Evolutionary conservation across 768 basidiomycete species (phyloP).

Genomic region (Boletus barrowsii): DNA sequence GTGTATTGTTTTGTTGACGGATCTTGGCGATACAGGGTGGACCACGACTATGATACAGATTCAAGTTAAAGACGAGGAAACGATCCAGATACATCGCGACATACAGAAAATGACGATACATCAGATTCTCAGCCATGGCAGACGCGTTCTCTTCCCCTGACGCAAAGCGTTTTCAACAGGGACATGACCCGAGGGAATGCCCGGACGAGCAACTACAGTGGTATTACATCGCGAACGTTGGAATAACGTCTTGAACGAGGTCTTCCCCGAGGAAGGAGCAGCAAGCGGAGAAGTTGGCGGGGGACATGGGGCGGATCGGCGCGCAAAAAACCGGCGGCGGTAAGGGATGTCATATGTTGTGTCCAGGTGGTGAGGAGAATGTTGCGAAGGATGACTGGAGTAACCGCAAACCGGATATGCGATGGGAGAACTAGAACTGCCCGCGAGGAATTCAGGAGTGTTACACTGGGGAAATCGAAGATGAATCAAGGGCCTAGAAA

Average conservation of each 20-base stretch:
- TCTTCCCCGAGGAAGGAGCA: conserved; percentile 15
- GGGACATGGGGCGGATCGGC: conserved; percentile 20
- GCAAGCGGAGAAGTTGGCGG: conserved; percentile 10
- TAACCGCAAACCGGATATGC: conserved; percentile 31
- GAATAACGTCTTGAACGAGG: conserved; percentile 26
- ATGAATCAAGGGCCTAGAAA: background rate
- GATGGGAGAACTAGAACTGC: conserved; percentile 30
- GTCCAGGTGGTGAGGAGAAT: background rate
- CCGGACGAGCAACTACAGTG: conserved; percentile 9
- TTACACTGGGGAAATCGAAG: conserved; percentile 9
- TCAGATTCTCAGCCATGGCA: conserved; percentile 33
- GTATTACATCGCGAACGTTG: conserved; percentile 28
- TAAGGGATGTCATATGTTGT: conserved; percentile 6
- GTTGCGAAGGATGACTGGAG: conserved; percentile 23
- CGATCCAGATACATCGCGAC: conserved; percentile 19
- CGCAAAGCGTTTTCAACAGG: conserved; percentile 21
- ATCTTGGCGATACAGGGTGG: background rate
- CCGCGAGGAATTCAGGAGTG: conserved; percentile 32
- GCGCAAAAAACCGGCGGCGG: conserved; percentile 8
- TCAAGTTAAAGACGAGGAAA: conserved; percentile 7
- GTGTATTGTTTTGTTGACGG: background rate
- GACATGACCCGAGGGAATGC: conserved; percentile 14
- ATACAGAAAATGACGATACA: conserved; percentile 19
- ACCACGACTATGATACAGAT: conserved; percentile 8
- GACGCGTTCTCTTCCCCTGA: conserved; percentile 28